Percentiles rank a stretch among this genome's conserved stretches.
phyloP scores from a whole-genome alignment of 306 rosid genomes.

The Ammopiptanthus mongolicus region DNA sequence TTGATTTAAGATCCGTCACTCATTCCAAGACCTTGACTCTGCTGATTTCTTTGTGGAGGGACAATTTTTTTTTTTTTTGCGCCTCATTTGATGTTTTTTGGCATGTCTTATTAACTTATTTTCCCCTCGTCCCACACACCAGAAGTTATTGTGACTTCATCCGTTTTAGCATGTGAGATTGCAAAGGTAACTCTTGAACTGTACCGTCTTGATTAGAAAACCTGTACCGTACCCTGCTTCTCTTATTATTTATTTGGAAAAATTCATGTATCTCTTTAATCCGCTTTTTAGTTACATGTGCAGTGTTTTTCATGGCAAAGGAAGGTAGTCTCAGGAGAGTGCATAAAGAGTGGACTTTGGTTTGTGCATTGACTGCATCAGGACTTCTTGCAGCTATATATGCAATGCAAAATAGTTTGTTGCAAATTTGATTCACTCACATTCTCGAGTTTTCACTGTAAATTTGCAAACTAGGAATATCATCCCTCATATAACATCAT shows the following conservation, averaged over 20 bases:
- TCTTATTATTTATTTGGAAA: background rate
- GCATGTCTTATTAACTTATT: slow-evolving; percentile 17
- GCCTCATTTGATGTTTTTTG: too few relatives aligned
- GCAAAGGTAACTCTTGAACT: slow-evolving; percentile 58
- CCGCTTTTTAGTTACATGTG: slow-evolving; percentile 51
- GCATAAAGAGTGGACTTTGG: slow-evolving; percentile 75
- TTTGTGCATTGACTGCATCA: slow-evolving; percentile 87
- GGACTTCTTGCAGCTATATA: slow-evolving; percentile 96
- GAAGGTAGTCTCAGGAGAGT: slow-evolving; percentile 62
- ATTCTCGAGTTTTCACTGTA: too few relatives aligned
- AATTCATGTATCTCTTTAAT: slow-evolving; percentile 11
- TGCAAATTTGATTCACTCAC: slow-evolving; percentile 96
- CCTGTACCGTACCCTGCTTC: background rate
- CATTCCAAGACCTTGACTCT: too few relatives aligned
- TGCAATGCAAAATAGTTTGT: slow-evolving; percentile 91
- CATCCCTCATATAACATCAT: too few relatives aligned
- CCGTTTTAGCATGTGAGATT: slow-evolving; percentile 78
- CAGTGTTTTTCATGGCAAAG: slow-evolving; percentile 71
- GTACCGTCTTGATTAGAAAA: slow-evolving; percentile 1
- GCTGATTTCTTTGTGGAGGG: too few relatives aligned
- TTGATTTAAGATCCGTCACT: too few relatives aligned
- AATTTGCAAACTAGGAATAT: too few relatives aligned
- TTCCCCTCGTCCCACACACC: slow-evolving; percentile 38
- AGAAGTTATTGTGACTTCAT: slow-evolving; percentile 93
- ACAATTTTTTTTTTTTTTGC: too few relatives aligned